Percentiles rank a stretch among this genome's conserved stretches.
These are phyloP conservation scores for Acacia confusa DNA, from an alignment of 306 rosid genomes.

Conservation along the genomic window DNA sequence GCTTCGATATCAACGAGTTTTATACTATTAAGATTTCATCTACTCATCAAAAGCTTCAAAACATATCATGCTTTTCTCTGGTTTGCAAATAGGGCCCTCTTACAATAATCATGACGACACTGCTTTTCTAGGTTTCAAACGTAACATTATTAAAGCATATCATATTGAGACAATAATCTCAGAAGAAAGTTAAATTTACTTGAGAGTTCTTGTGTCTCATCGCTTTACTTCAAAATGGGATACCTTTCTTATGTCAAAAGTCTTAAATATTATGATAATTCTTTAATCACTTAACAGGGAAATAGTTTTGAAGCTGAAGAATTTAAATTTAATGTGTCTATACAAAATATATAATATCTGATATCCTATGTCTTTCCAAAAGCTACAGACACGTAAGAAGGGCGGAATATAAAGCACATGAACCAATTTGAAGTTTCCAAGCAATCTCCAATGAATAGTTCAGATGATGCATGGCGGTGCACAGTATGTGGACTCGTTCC, in stretches of 20 bases:
- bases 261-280: constrained; percentile 18
- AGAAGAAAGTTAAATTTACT: background rate
- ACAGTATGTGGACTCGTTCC: constrained; percentile 54
- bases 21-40: background rate
- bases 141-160: background rate
- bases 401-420: constrained; percentile 13
- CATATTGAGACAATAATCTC: background rate
- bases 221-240: constrained; percentile 32
- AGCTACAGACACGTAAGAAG: constrained; percentile 5
- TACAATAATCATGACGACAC: background rate
- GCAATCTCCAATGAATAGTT: constrained; percentile 54
- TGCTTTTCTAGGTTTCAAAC: constrained; percentile 10
- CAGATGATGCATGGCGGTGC: constrained; percentile 54
- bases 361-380: background rate
- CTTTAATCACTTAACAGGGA: constrained; percentile 2
- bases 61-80: background rate
- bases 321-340: background rate
- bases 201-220: constrained; percentile 29
- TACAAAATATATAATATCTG: too few species aligned
- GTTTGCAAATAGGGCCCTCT: constrained; percentile 1
- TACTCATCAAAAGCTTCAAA: constrained; percentile 13
- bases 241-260: constrained; percentile 27
- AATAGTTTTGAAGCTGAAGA: background rate
- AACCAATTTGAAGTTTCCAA: constrained; percentile 32
- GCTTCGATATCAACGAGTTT: background rate